phyloP scores from a whole-genome alignment of 805 yeast species.

The Wickerhamomyces sydowiorum region DNA sequence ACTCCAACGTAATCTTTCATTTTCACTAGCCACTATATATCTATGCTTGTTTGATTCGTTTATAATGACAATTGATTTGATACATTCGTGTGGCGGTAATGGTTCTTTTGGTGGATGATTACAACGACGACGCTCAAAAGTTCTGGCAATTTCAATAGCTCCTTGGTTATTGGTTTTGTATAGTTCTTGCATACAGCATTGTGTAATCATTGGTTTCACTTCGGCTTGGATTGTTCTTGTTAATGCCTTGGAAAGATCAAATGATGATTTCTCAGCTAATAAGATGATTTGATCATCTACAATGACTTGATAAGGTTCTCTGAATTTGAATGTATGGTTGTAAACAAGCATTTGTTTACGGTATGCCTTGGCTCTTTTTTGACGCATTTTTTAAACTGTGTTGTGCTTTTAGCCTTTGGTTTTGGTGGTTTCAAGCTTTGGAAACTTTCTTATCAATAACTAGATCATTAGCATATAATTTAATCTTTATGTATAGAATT shows the following conservation, averaged over 20 bases:
- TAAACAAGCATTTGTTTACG: slow-evolving; percentile 88
- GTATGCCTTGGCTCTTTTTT: slow-evolving; percentile 91
- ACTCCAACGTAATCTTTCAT: slow-evolving; percentile 57
- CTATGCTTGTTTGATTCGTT: slow-evolving; percentile 84
- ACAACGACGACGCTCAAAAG: slow-evolving; percentile 88
- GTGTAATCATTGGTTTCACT: slow-evolving; percentile 88
- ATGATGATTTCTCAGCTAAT: slow-evolving; percentile 60
- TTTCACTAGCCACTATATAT: slow-evolving; percentile 84
- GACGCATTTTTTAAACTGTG: slow-evolving; percentile 84
- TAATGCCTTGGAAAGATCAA: slow-evolving; percentile 77
- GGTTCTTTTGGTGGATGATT: slow-evolving; percentile 68
- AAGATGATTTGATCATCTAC: slow-evolving; percentile 77
- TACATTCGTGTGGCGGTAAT: slow-evolving; percentile 67
- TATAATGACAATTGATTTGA: slow-evolving; percentile 59
- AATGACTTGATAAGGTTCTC: slow-evolving; percentile 88
- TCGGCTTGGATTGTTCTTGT: slow-evolving; percentile 79
- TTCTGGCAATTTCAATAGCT: slow-evolving; percentile 78
- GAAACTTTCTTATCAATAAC: no score
- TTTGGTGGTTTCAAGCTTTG: neutral
- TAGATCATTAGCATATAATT: neutral
- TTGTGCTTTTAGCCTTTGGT: neutral
- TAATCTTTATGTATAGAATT: no score
- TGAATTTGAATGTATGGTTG: slow-evolving; percentile 80
- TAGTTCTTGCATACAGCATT: slow-evolving; percentile 86
- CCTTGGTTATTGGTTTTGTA: slow-evolving; percentile 66